Evolutionary conservation across 495 filamentous ascomycete species (phyloP), one percentile per base, ranked within the genome.

Genomic region (Chaetomidium leptoderma): DNA sequence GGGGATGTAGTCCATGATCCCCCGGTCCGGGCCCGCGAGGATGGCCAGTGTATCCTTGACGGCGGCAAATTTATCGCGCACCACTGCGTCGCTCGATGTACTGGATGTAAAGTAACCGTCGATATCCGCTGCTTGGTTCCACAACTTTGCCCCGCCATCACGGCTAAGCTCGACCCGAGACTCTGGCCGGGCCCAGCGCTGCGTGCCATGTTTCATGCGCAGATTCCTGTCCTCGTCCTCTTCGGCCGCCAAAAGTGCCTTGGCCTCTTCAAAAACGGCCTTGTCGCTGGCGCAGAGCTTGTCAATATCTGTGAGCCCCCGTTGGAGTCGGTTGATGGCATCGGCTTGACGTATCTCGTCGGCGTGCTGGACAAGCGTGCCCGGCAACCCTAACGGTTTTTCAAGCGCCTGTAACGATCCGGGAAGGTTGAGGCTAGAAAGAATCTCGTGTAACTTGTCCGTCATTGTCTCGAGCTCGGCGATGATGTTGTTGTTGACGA

Each of bases 321-420:
- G 81, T 45, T 86, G 80, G 4, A 98, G 70, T 17, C 85, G 78
- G 58, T 86, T 81, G 19, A 92, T 70, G 0, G 92, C 92, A 66
- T 95, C 90, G 62, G 91, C 89, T 67, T 97, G 92, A n/a, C 89
- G 81, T 49, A 98, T 86, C 65, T 97, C 93, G 63, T 98, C 95
- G 9, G 93, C 93, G 65, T 97, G 93, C 11, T 91, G 86, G 9
- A 89, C 80, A 4, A 98, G 72, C 0, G 81, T 86, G 7, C 88
- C 87, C 1, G 93, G 93, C n/a, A 98, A 72, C 0, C 93, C 93
- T 0, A 98, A 80, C 0, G 93, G 92, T 65, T 96, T 98, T 63
- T 98, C 93, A 0, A 98, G 78, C 0, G 95, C 93, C 67, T 97
- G 95, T 3, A 98, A 73, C 1, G 92, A 96, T 2, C 93, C 93